Evolutionary conservation across 1,139 yeast genomes (phyloP).

Genomic region (Yamadazyma buinensis): DNA sequence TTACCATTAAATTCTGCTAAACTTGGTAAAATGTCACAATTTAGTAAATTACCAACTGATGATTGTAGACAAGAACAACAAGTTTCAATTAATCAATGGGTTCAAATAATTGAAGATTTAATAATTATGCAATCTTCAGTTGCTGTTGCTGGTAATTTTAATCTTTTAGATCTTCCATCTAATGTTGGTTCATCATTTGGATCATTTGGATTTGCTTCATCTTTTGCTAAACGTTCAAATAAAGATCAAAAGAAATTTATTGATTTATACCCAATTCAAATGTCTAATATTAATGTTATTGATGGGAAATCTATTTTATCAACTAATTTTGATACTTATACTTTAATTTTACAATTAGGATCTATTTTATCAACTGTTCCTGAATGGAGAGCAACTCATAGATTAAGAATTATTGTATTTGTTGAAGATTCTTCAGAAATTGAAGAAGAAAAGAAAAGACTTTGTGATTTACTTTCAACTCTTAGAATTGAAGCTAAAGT

Average conservation of each 20-base stretch:
- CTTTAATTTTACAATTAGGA: conserved; percentile 86
- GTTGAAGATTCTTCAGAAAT: conserved; percentile 75
- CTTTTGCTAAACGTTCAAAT: conserved; percentile 7
- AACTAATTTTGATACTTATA: conserved; percentile 91
- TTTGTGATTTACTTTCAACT: conserved; percentile 60
- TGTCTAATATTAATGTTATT: conserved; percentile 76
- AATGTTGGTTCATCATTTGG: conserved; percentile 1
- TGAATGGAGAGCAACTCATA: conserved; percentile 78
- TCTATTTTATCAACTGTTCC: conserved; percentile 91
- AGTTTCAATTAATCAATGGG: conserved; percentile 80
- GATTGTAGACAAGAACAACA: conserved; percentile 66
- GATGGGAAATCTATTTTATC: conserved; percentile 71
- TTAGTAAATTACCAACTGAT: conserved; percentile 69
- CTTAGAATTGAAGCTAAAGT: conserved; percentile 80
- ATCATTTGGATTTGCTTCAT: conserved; percentile 2
- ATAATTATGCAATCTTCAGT: conserved; percentile 91
- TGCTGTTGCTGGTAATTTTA: conserved; percentile 89
- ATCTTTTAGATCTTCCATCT: conserved; percentile 52
- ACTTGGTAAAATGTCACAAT: conserved; percentile 11
- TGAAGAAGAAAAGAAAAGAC: conserved; percentile 61
- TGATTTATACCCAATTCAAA: conserved; percentile 93
- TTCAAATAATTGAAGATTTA: conserved; percentile 84
- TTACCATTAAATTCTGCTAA: conserved; percentile 22
- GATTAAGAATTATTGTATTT: conserved; percentile 77
- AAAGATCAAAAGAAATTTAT: conserved; percentile 45